These are phyloP conservation scores for Hymenotorrendiella dingleyae DNA, from an alignment of 2,329 filamentous ascomycete species.

Conservation along the genomic window DNA sequence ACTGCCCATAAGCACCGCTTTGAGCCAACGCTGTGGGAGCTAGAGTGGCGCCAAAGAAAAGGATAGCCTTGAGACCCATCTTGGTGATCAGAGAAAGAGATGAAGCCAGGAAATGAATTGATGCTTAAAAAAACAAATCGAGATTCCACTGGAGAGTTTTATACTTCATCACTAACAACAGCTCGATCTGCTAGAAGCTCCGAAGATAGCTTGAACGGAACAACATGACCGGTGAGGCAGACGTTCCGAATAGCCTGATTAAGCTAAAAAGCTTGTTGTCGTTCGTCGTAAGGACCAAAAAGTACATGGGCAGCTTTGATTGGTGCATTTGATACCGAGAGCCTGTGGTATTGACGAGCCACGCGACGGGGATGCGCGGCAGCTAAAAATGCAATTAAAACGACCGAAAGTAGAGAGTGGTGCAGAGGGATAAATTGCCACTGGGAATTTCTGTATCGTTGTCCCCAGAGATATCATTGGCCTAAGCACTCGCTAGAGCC, in stretches of 20 bases:
- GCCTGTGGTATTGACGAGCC: background rate
- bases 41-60: slow-evolving; percentile 28
- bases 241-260: slow-evolving; percentile 23
- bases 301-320: background rate
- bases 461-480: too few species aligned
- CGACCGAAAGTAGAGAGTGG: too few species aligned
- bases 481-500: background rate
- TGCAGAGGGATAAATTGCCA: background rate
- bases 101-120: too few species aligned
- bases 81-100: too few species aligned
- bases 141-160: too few species aligned
- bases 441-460: too few species aligned
- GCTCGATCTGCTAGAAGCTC: slow-evolving; percentile 2
- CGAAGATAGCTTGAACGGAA: slow-evolving; percentile 12
- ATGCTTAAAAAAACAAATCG: too few species aligned
- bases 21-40: slow-evolving; percentile 26
- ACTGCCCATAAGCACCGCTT: slow-evolving; percentile 22
- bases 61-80: slow-evolving; percentile 24
- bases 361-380: background rate
- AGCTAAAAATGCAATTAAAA: background rate
- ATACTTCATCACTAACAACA: too few species aligned
- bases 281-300: slow-evolving; percentile 1
- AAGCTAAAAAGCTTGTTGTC: slow-evolving; percentile 4
- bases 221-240: slow-evolving; percentile 19
- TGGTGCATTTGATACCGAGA: slow-evolving; percentile 2